phyloP scores from a whole-genome alignment of 2,329 filamentous ascomycete species.

The Bipolaris sorokiniana region DNA sequence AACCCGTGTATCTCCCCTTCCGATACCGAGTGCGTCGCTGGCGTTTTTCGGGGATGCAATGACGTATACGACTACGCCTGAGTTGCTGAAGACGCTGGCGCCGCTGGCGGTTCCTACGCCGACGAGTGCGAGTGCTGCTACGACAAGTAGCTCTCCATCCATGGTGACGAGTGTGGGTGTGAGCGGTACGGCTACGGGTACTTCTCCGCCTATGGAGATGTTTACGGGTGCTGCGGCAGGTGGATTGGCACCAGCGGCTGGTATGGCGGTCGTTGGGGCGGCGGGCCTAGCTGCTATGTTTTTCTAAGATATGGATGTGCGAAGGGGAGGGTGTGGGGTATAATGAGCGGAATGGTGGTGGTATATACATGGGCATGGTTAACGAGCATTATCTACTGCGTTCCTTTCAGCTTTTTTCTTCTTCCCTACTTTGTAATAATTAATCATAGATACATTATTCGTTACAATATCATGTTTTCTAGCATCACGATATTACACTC shows the following conservation, averaged over 20 bases:
- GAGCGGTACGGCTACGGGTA: not conserved
- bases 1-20: slow-evolving; percentile 21
- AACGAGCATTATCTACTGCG: no score
- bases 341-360: not conserved
- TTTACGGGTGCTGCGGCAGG: slow-evolving; percentile 5
- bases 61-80: slow-evolving; percentile 33
- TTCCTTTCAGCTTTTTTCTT: not conserved
- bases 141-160: no score
- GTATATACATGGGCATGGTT: not conserved
- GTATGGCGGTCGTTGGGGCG: slow-evolving; percentile 4
- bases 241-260: not conserved
- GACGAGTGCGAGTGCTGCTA: not conserved
- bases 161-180: not conserved
- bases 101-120: slow-evolving; percentile 24
- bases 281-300: slow-evolving; percentile 5
- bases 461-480: not conserved
- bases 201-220: slow-evolving; percentile 2
- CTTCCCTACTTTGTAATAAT: not conserved
- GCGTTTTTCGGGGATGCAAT: slow-evolving; percentile 31
- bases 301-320: not conserved
- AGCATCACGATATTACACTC: slow-evolving; percentile 3
- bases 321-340: not conserved
- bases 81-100: slow-evolving; percentile 32
- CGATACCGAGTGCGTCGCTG: slow-evolving; percentile 24
- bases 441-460: not conserved